Base-by-base conservation (phyloP, 768 basidiomycete species). In the Auricularia sp. region DNA sequence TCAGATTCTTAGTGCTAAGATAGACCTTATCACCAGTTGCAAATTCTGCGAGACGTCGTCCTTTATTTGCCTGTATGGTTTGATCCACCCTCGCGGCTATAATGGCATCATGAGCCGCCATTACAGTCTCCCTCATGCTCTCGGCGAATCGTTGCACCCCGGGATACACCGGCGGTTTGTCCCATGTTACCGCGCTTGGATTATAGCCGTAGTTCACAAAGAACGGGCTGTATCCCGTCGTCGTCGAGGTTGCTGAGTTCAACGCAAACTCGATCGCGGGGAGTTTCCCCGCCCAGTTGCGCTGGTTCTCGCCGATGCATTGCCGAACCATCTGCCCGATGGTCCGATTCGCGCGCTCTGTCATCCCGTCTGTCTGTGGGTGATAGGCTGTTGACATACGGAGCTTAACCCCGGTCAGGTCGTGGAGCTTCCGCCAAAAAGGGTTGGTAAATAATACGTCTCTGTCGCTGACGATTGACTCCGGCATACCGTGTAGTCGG, bases 191-290 rank as follows among this genome's bases (percentile, higher is more conserved):
- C 63, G 64, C 2, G 67, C 67, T 14, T 29, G 33, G 51, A 65
- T 47, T 3, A 67, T 62, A 24, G 75, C 70, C 76, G 21, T 65
- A 67, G 56, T 76, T 76, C 7, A 77, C 66, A 64, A 75, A 74
- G 68, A 79, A 80, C 0, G 77, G 79, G 7, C 74, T 59, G 63
- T 70, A 76, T 8, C 76, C 75, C 1, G 77, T 79, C 0, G 71
- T 71, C 13, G 74, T 71, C 0, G 77, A 76, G 0, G 70, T 51
- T 1, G 77, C 75, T 1, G 61, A 65, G 62, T 79, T 80, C 21
- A 79, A 70, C 0, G 78, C 76, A 69, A 78, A 78, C 65, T 78
- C 76, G 34, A 77, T 75, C 10, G 64, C 71, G 3, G 75, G 72
- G 33, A 78, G 24, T 24, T 24, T 24, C 24, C 24, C 24, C 24